phyloP scores from a whole-genome alignment of 2,329 filamentous ascomycete genomes.

The Fusarium fracticaudum region DNA sequence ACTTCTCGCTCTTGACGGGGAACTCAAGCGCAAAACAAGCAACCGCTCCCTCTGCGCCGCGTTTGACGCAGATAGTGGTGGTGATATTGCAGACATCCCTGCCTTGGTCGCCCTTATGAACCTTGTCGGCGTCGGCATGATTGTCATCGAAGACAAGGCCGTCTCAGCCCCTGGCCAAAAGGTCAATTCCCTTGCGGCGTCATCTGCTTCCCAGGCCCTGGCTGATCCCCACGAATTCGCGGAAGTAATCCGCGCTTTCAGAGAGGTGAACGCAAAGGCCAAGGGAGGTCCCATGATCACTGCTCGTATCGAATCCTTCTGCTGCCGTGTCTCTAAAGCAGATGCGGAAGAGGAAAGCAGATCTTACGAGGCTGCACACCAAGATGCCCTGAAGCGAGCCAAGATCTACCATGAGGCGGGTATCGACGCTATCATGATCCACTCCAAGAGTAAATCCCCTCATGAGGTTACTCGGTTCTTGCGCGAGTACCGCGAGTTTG shows the following conservation, averaged over 20 bases:
- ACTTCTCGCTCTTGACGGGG: constrained; percentile 7
- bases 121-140: constrained; percentile 15
- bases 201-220: constrained; percentile 10
- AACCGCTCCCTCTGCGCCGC: constrained; percentile 14
- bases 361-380: background rate
- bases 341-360: background rate
- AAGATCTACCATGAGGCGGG: constrained; percentile 12
- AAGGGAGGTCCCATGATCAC: constrained; percentile 1
- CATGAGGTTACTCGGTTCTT: constrained; percentile 6
- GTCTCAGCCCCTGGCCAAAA: constrained; percentile 14
- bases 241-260: background rate
- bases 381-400: constrained; percentile 7
- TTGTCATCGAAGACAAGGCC: constrained; percentile 20
- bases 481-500: constrained; percentile 4
- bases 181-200: constrained; percentile 14
- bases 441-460: constrained; percentile 16
- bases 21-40: constrained; percentile 8
- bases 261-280: background rate
- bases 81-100: constrained; percentile 8
- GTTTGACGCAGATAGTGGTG: constrained; percentile 15
- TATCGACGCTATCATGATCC: constrained; percentile 20
- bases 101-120: constrained; percentile 9
- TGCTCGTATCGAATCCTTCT: constrained; percentile 1
- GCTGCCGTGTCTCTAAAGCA: background rate
- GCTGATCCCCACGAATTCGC: constrained; percentile 10